Evolutionary conservation across 805 yeast genomes (phyloP), one percentile per base, ranked within the genome.

Genomic region (Isabelozyma rhagii): DNA sequence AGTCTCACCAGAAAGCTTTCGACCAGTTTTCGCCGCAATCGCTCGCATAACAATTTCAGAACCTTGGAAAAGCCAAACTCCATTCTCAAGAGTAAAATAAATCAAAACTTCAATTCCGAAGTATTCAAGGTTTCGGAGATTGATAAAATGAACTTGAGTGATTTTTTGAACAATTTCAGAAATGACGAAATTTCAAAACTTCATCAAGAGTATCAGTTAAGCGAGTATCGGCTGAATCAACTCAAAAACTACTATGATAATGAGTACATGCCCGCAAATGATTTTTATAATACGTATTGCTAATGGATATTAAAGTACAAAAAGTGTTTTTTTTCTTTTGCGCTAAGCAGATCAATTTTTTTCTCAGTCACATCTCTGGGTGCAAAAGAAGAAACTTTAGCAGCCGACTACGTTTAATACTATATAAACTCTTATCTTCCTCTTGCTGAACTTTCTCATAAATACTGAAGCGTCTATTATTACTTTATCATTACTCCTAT

Each of bases 61-160:
- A 13, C 36, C n/a, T 31, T 31, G 36, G 41, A 39, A 13, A 44
- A 39, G 14, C 45, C 47, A 6, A 44, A 44, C 14, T 63, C 72
- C 8, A 68, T 68, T 17, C 52, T 68, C 31, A 66, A 64, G 47
- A 63, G 54, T 43, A 61, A 57, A 48, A 45, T 51, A 3, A 68
- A 68, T 39, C 38, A 42, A 8, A 68, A 68, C 44, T 64, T 48
- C 43, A 59, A 56, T 13, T 39, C 47, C 18, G 73, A 68, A 44
- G 44, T 45, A 3, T 29, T 48, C 15, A 54, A 53, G 13, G 52
- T 59, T n/a, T 47, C 44, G 18, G 41, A 50, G 27, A 52, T 48
- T 27, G 65, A 62, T 39, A 15, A 45, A n/a, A 43, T 61, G 18
- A 47, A 56, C 7, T 46, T 58, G 34, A 62, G 60, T 3, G 53